Base-by-base conservation (phyloP, 2,329 filamentous ascomycete species). In the Colletotrichum liaoningense region DNA sequence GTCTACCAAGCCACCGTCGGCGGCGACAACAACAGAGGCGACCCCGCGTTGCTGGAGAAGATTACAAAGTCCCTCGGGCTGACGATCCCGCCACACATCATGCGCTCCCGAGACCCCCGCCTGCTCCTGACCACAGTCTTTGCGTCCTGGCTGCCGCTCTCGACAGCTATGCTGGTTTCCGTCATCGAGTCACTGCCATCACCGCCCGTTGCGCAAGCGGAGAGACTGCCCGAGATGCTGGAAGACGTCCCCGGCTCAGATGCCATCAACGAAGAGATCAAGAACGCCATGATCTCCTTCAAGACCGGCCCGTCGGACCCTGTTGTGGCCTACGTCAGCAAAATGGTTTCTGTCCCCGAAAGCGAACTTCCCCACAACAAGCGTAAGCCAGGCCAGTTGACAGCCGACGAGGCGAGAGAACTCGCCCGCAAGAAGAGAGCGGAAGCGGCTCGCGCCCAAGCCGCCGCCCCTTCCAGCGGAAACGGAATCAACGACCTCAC, bases 281-380 rank as follows among this genome's bases (percentile, higher is more conserved):
- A 91, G 77, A 87, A 93, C n/a, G 94, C 96, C 5, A 96, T 98
- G 92, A 84, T 93, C 2, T 88, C 91, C 0, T 98, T 97, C 80
- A 94, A 93, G 79, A 90, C 90, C 4, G 88, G 87, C 0, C 87
- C 89, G 52, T 88, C 91, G 0, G 93, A 93, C 70, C 95, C 96
- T 0, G 91, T 97, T 0, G 94, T 99, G 1, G 96, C 94, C 9
- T 99, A 98, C 77, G 94, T 99, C 74, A 98, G 96, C 84, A 99
- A 99, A 82, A 98, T 99, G 95, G 94, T 98, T 1, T 97, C 97
- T 0, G 89, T 99, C 14, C 96, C 95, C 0, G 94, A 97, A 79
- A 98, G 94, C 82, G 96, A 99, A 78, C 86, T 99, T 5, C 94
- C 94, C 0, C 91, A 96, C 65, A 98, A 98, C 81, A 97, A 93